Percentiles rank a stretch among this genome's conserved stretches.
Evolutionary conservation across 169 alveolate genomes (phyloP).

Genomic region (Eimeria maxima): DNA sequence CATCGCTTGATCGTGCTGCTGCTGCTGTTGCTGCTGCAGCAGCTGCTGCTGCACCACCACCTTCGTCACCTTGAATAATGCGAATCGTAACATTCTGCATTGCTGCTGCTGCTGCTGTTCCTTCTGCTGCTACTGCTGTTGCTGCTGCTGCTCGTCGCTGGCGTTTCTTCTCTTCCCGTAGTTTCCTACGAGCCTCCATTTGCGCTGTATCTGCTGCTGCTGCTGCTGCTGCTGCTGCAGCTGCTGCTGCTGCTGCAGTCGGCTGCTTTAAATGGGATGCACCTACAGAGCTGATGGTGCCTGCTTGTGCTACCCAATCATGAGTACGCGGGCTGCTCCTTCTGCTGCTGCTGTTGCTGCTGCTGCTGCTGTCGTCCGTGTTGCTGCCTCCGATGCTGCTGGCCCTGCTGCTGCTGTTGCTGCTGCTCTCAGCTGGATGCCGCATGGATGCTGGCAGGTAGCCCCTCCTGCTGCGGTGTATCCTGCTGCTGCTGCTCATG

Average conservation of each 20-base stretch:
- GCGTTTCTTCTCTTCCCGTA: neutral
- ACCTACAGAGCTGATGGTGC: neutral
- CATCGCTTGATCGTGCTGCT: neutral
- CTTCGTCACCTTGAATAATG: neutral
- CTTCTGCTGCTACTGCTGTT: neutral
- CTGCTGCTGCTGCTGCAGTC: slow-evolving; percentile 27
- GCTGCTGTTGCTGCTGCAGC: neutral
- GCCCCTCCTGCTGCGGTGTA: neutral
- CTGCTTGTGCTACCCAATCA: no score
- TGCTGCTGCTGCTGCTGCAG: slow-evolving; percentile 8
- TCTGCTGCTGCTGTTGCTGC: slow-evolving; percentile 67
- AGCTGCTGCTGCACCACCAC: neutral
- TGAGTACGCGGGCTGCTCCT: neutral
- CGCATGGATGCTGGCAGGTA: neutral
- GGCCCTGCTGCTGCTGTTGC: neutral
- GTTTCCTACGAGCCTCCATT: slow-evolving; percentile 40
- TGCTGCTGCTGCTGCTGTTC: slow-evolving; percentile 49
- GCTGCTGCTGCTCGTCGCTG: neutral
- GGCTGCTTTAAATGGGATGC: slow-evolving; percentile 6
- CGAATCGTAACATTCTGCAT: neutral
- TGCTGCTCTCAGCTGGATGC: slow-evolving; percentile 8
- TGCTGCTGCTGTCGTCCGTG: slow-evolving; percentile 39
- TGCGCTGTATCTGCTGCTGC: neutral
- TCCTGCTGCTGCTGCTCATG: slow-evolving; percentile 28
- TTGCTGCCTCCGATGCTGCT: neutral